Percentiles rank a stretch among this genome's conserved stretches.
These are phyloP conservation scores for Akanthomyces uredinophilus DNA, from an alignment of 2,329 filamentous ascomycete species.

Conservation along the genomic window DNA sequence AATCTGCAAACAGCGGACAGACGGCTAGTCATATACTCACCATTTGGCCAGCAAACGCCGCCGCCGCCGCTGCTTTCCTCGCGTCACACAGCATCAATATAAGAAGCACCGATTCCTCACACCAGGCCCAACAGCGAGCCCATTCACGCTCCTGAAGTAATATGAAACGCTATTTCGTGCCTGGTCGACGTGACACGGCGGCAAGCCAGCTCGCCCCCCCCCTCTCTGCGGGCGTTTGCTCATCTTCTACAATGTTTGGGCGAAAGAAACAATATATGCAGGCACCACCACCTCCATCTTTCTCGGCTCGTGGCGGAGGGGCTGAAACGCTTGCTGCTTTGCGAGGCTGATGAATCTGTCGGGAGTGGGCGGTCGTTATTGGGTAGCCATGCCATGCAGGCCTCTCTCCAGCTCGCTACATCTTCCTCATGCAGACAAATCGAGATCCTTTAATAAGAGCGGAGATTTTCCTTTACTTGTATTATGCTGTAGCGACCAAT, in stretches of 20 bases:
- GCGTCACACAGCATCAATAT: background rate
- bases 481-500: background rate
- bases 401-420: background rate
- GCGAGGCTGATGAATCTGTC: background rate
- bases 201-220: background rate
- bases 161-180: constrained; percentile 1
- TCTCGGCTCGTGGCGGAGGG: background rate
- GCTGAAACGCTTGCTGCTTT: background rate
- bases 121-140: background rate
- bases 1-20: background rate
- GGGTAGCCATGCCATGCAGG: background rate
- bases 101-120: background rate
- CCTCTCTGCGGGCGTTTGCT: too few relatives aligned
- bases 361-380: background rate
- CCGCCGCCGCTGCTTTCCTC: too few relatives aligned
- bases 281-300: background rate
- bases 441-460: background rate
- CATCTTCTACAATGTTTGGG: too few relatives aligned
- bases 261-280: background rate
- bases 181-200: background rate
- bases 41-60: background rate
- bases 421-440: background rate
- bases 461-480: background rate
- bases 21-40: background rate
- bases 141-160: background rate